Conservation (phyloP, 176 grass and related monocot genomes). For the Zizania latifolia region DNA sequence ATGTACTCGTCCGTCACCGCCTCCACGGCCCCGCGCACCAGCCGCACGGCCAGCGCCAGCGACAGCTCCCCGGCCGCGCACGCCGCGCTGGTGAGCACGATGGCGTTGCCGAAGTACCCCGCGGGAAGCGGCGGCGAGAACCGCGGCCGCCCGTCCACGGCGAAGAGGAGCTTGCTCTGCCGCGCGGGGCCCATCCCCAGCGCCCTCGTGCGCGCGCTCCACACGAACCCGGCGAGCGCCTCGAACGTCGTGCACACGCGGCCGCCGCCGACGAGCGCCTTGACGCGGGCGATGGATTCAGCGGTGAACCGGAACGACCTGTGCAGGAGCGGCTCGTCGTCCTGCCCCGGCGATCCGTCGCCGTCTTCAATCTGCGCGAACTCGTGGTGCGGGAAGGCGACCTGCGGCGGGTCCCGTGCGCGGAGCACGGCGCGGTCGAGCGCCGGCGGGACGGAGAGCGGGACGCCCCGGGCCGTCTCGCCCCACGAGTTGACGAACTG, state of each 20-base stretch:
- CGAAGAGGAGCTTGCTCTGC: conserved; percentile 66
- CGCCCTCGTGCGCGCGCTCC: conserved; percentile 56
- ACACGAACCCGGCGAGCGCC: conserved; percentile 57
- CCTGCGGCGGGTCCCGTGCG: conserved; percentile 43
- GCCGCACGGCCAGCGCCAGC: conserved; percentile 16
- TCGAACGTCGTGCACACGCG: conserved; percentile 55
- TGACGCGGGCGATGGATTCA: conserved; percentile 37
- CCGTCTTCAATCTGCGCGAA: conserved; percentile 47
- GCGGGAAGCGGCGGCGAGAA: conserved; percentile 50
- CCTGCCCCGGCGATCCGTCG: background rate
- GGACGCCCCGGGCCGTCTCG: conserved; percentile 49
- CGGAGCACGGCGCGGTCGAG: conserved; percentile 49
- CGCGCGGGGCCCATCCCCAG: conserved; percentile 20
- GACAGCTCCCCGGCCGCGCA: conserved; percentile 52
- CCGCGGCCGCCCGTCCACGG: conserved; percentile 56
- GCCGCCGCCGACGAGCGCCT: conserved; percentile 28
- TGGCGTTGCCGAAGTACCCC: conserved; percentile 73
- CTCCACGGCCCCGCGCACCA: conserved; percentile 46
- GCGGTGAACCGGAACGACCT: conserved; percentile 57
- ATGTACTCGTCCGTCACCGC: conserved; percentile 54
- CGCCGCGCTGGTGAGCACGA: conserved; percentile 57
- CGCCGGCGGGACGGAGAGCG: conserved; percentile 30
- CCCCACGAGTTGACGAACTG: conserved; percentile 84
- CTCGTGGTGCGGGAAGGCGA: conserved; percentile 56
- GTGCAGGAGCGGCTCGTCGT: conserved; percentile 38